phyloP scores from a whole-genome alignment of 495 filamentous ascomycete species.

The Penicillium angulare region DNA sequence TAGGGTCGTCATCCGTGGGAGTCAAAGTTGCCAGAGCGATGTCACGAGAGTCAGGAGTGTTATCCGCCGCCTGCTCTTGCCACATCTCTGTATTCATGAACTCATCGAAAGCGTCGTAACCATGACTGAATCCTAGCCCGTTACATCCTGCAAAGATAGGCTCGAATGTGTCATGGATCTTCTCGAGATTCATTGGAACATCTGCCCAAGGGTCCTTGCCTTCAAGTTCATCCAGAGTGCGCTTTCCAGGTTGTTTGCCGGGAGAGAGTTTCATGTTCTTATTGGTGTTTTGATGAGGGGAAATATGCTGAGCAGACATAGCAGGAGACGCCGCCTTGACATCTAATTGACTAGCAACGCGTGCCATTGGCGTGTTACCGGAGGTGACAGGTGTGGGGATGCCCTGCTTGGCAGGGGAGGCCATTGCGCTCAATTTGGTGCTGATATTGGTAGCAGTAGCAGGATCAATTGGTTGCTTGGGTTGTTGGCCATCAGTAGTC shows the following conservation, averaged over 20 bases:
- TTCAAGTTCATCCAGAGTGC: constrained; percentile 7
- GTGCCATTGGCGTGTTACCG: constrained; percentile 42
- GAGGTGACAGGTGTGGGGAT: constrained; percentile 36
- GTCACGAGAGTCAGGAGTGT: constrained; percentile 44
- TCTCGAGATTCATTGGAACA: constrained; percentile 40
- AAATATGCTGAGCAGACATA: constrained; percentile 40
- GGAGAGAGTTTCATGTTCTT: constrained; percentile 23
- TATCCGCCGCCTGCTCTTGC: constrained; percentile 32
- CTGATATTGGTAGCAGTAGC: constrained; percentile 6
- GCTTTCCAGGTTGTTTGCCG: constrained; percentile 27
- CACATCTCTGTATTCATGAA: constrained; percentile 47
- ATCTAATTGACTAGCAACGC: constrained; percentile 37
- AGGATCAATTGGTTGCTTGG: constrained; percentile 17
- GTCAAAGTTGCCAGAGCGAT: constrained; percentile 34
- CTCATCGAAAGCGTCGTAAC: constrained; percentile 38
- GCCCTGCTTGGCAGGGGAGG: constrained; percentile 36
- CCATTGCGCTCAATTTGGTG: constrained; percentile 23
- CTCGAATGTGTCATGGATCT: constrained; percentile 42
- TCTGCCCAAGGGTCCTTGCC: constrained; percentile 42
- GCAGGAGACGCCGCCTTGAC: constrained; percentile 40
- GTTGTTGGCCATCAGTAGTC: constrained; percentile 27
- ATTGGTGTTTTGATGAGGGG: constrained; percentile 35
- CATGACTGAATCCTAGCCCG: no score
- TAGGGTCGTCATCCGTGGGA: constrained; percentile 31
- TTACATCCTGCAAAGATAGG: no score